These are phyloP conservation scores for Neckera pumila DNA, from an alignment of 225 moss, liverwort and hornwort species.

Conservation along the genomic window DNA sequence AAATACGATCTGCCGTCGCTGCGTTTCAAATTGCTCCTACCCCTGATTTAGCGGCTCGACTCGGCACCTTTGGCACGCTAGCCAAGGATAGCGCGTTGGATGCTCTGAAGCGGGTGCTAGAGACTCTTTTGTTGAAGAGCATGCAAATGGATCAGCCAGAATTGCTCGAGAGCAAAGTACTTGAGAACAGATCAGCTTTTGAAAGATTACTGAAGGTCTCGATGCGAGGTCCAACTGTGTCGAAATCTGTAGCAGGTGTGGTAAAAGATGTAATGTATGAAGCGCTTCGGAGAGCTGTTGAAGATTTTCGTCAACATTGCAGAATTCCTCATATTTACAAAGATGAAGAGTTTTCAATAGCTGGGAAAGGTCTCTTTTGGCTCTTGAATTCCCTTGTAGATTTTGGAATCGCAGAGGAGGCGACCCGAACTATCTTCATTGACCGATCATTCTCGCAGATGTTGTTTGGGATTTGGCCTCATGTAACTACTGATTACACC, in stretches of 20 bases:
- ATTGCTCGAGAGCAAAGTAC: conserved; percentile 36
- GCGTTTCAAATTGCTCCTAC: conserved; percentile 37
- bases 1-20: conserved; percentile 21
- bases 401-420: conserved; percentile 41
- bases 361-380: conserved; percentile 42
- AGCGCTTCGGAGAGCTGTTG: conserved; percentile 30
- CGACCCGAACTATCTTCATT: conserved; percentile 31
- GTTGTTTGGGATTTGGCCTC: conserved; percentile 41
- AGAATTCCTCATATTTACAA: conserved; percentile 36
- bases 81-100: conserved; percentile 32
- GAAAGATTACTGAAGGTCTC: conserved; percentile 33
- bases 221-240: conserved; percentile 31
- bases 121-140: conserved; percentile 31
- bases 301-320: conserved; percentile 39
- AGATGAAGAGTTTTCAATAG: conserved; percentile 42
- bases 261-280: conserved; percentile 42
- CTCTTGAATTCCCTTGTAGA: conserved; percentile 40
- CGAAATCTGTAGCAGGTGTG: conserved; percentile 27
- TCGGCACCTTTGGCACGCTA: conserved; percentile 35
- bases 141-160: conserved; percentile 37
- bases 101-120: conserved; percentile 27
- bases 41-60: conserved; percentile 29
- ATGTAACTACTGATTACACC: conserved; percentile 24
- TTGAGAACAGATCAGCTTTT: conserved; percentile 37
- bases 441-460: conserved; percentile 39